Evolutionary conservation across 176 grass and related monocot species (phyloP), one percentile per base, ranked within the genome.

Genomic region (Triticum timopheevii): DNA sequence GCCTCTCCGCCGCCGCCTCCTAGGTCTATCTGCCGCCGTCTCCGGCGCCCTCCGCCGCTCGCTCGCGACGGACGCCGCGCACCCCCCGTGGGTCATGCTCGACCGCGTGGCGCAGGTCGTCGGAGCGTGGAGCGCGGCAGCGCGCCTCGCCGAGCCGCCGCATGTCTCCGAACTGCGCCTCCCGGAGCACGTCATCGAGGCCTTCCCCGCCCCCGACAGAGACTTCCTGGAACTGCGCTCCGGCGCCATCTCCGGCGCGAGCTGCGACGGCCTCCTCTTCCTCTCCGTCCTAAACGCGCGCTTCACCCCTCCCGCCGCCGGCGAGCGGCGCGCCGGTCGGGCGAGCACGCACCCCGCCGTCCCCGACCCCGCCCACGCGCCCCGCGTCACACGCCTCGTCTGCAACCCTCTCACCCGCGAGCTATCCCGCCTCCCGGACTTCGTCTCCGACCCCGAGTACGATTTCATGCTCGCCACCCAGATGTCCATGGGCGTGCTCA

Each of bases 201-300:
- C 76, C 69, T 5, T 12, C 70, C 56, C 19, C 27, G 4, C 64
- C 72, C 8, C 40, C 61, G 6, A 2, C 70, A 9, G 64, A 13
- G 13, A n/a, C 27, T 5, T 30, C 27, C 13, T 3, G 5, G 19
- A 72, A n/a, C 6, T 20, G 13, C 15, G 8, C 15, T 1, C 9
- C 13, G 56, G 56, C 38, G 8, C 5, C 17, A 3, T 47, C 16
- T 24, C n/a, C 59, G 12, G 38, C 58, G 30, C 73, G 4, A 85
- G 83, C 83, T 31, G 63, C 74, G 83, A 78, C 28, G 83, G 73
- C 73, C 73, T 85, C 50, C 52, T 83, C 83, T 16, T 85, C 83
- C 30, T 85, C 73, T 1, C 7, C 13, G 52, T 52, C 73, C 3
- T 54, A 3, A 20, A 85, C 10, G 2, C 12, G 4, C 31, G 45